Base-by-base conservation (phyloP, 108 stramenopile species). In the Skeletonema menzelii region DNA sequence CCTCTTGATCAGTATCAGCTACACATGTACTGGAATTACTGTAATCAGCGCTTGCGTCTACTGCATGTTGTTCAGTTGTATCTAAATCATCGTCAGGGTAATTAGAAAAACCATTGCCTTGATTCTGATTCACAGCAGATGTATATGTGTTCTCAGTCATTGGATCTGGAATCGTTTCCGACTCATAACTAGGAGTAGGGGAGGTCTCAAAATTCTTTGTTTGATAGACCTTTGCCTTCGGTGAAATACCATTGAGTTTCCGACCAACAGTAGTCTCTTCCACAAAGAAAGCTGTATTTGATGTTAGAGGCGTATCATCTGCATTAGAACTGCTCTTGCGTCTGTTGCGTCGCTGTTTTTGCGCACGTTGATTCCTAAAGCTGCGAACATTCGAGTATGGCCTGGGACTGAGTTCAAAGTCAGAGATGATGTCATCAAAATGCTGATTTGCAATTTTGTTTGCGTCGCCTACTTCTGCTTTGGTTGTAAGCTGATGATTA, bases 341-440 rank as follows among this genome's bases (percentile, higher is more conserved):
- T 32, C 11, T 60, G 8, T 60, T 26, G 8, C 59, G 59, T 19
- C 31, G 5, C 28, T 60, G 30, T 2, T 64, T 49, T 27, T 32
- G 32, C 17, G 37, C 53, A n/a, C 27, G 20, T 34, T 61, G 40
- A 13, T 8, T n/a, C 40, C 26, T 13, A 5, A 27, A 38, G 17
- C 47, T 62, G 12, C 17, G 13, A 44, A n/a, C 32, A 4, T 38
- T 20, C 22, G 62, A 46, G 19, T 30, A 22, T 8, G 34, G 69
- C 34, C 63, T 46, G 2, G 73, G 44, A 28, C 55, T 56, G 14
- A 80, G 26, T 35, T 80, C 72, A 55, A 80, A 80, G n/a, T 47
- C 55, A 22, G 79, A 73, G 4, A 80, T 73, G 63, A 80, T 31
- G 30, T 65, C 59, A 37, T 80, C 79, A 73, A 80, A 80, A 28